phyloP scores from a whole-genome alignment of 2,329 filamentous ascomycete species.

The Penicillium sclerotiorum region DNA sequence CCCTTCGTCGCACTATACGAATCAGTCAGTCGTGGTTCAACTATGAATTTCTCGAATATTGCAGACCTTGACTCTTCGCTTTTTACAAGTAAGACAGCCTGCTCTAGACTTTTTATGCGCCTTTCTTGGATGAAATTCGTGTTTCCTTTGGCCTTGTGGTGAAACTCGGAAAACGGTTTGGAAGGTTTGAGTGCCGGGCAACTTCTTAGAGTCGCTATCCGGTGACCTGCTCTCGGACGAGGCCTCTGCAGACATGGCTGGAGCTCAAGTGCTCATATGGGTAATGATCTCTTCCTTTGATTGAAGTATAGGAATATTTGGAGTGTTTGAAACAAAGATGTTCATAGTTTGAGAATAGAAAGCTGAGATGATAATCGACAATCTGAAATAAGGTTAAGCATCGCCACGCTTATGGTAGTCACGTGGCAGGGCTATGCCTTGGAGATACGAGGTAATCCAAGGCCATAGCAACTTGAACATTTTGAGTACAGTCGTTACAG shows the following conservation, averaged over 20 bases:
- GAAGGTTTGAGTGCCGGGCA: not conserved
- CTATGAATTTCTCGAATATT: not conserved
- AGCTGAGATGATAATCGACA: not conserved
- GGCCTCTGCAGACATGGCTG: not conserved
- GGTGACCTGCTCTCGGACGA: not conserved
- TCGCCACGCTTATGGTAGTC: constrained; percentile 6
- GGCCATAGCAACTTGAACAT: too few relatives aligned
- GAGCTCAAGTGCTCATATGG: too few relatives aligned
- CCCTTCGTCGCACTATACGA: constrained; percentile 32
- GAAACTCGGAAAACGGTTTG: constrained; percentile 18
- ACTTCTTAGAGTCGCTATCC: not conserved
- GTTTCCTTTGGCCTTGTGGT: not conserved
- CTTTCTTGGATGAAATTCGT: constrained; percentile 10
- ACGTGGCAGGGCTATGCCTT: constrained; percentile 4
- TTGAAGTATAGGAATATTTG: too few relatives aligned
- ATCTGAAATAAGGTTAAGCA: constrained; percentile 5
- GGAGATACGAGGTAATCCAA: too few relatives aligned
- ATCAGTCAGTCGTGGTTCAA: not conserved
- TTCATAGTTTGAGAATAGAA: too few relatives aligned
- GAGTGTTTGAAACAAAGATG: too few relatives aligned
- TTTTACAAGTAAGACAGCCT: constrained; percentile 33
- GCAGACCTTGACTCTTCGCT: constrained; percentile 33
- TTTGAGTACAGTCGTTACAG: too few relatives aligned
- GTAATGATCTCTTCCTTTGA: too few relatives aligned
- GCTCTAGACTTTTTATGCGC: constrained; percentile 32